Evolutionary conservation across 2,329 filamentous ascomycete species (phyloP).

Genomic region (Cucurbitaria berberidis): DNA sequence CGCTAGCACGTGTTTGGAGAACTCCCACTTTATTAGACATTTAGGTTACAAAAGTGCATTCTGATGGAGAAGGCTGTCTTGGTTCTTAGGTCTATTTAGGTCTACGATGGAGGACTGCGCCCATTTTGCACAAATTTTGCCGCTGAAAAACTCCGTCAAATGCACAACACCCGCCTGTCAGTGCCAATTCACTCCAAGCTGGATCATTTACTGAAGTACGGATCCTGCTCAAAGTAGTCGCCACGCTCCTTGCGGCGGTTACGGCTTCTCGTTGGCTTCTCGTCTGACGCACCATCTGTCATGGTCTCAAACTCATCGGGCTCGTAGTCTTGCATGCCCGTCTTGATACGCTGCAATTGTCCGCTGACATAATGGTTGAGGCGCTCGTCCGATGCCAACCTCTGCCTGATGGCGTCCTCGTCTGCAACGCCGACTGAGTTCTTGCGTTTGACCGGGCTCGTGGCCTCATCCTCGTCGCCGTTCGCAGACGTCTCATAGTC

Average conservation of each 20-base stretch:
- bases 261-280: slow-evolving; percentile 30
- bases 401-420: slow-evolving; percentile 55
- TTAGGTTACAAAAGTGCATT: neutral
- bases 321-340: slow-evolving; percentile 60
- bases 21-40: neutral
- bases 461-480: slow-evolving; percentile 44
- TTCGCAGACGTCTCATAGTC: slow-evolving; percentile 65
- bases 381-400: slow-evolving; percentile 60
- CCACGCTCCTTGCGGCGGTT: slow-evolving; percentile 26
- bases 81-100: slow-evolving; percentile 29
- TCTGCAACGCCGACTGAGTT: slow-evolving; percentile 60
- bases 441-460: slow-evolving; percentile 43
- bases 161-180: neutral
- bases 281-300: slow-evolving; percentile 51
- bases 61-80: neutral
- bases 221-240: slow-evolving; percentile 41
- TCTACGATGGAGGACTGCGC: slow-evolving; percentile 22
- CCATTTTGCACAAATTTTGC: slow-evolving; percentile 10
- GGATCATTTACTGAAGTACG: slow-evolving; percentile 33
- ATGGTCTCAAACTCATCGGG: slow-evolving; percentile 69
- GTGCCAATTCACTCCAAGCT: neutral
- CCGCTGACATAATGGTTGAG: slow-evolving; percentile 82
- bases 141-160: slow-evolving; percentile 4
- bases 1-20: slow-evolving; percentile 13
- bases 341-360: slow-evolving; percentile 76